These are phyloP conservation scores for Phytophthora macrochlamydospora DNA, from an alignment of 352 stramenopile genomes.

Conservation along the genomic window DNA sequence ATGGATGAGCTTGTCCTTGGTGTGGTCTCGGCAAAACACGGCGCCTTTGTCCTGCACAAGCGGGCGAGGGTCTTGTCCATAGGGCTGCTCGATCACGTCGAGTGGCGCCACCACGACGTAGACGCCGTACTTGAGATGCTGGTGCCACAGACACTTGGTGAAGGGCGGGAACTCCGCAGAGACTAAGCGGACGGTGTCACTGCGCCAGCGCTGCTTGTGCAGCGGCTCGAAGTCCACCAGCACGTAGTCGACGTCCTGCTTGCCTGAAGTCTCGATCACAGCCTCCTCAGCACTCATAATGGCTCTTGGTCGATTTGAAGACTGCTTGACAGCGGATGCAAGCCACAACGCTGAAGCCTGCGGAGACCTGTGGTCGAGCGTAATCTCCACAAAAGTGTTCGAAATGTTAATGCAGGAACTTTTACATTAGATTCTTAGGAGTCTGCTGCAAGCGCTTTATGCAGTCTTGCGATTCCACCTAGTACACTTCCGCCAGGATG, in stretches of 20 bases:
- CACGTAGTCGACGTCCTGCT: conserved; percentile 38
- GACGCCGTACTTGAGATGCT: conserved; percentile 52
- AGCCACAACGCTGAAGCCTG: too few species aligned
- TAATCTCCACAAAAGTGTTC: background rate
- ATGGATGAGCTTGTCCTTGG: conserved; percentile 49
- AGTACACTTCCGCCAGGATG: conserved; percentile 31
- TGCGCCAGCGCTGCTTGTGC: conserved; percentile 53
- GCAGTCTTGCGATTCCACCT: background rate
- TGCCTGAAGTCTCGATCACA: background rate
- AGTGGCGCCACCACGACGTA: conserved; percentile 52
- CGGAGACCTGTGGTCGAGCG: background rate
- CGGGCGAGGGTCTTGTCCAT: conserved; percentile 17
- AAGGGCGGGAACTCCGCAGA: conserved; percentile 42
- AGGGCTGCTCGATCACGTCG: conserved; percentile 35
- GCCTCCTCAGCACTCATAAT: conserved; percentile 1
- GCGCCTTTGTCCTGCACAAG: conserved; percentile 37
- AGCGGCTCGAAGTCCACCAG: conserved; percentile 53
- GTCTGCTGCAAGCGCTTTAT: background rate
- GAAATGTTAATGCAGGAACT: background rate
- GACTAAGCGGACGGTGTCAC: conserved; percentile 37
- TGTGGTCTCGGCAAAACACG: conserved; percentile 63
- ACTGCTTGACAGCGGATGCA: background rate
- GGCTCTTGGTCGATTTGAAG: conserved; percentile 13
- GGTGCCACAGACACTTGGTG: conserved; percentile 48
- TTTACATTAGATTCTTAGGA: background rate